Conservation (phyloP, 345 rosid species). For the Reutealis trisperma region DNA sequence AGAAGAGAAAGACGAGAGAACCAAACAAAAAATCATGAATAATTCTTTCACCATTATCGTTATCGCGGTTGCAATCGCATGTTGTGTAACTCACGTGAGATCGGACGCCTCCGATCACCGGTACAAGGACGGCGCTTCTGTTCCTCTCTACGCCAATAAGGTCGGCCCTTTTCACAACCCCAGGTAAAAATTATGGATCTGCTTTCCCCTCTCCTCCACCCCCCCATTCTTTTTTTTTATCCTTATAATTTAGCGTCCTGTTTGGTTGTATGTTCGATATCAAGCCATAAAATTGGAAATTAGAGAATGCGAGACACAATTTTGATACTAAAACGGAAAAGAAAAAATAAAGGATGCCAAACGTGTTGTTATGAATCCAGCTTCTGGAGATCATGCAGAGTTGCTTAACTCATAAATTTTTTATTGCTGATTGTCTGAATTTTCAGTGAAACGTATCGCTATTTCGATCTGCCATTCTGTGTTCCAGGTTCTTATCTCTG, state of each 20-base stretch:
- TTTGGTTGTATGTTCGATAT: background rate
- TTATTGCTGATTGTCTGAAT: background rate
- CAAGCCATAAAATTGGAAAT: background rate
- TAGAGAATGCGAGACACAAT: background rate
- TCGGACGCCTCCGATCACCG: slow-evolving; percentile 76
- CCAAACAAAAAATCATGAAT: background rate
- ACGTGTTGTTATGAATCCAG: too few relatives aligned
- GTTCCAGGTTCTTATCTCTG: slow-evolving; percentile 48
- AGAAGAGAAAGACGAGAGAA: too few relatives aligned
- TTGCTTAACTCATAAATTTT: background rate
- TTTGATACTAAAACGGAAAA: background rate
- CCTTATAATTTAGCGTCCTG: background rate
- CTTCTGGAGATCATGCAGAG: background rate
- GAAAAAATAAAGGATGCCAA: background rate
- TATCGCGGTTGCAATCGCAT: slow-evolving; percentile 17
- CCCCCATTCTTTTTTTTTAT: background rate
- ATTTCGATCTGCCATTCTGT: slow-evolving; percentile 58
- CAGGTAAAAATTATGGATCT: slow-evolving; percentile 40
- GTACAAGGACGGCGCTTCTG: slow-evolving; percentile 59
- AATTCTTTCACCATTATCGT: too few relatives aligned
- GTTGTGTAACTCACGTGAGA: slow-evolving; percentile 41
- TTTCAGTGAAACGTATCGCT: slow-evolving; percentile 30
- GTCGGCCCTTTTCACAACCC: slow-evolving; percentile 87
- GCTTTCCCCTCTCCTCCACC: too few relatives aligned
- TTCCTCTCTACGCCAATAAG: slow-evolving; percentile 81